Evolutionary conservation across 1,284 basidiomycete genomes (phyloP).

Genomic region (Ustilago shanxiensis): DNA sequence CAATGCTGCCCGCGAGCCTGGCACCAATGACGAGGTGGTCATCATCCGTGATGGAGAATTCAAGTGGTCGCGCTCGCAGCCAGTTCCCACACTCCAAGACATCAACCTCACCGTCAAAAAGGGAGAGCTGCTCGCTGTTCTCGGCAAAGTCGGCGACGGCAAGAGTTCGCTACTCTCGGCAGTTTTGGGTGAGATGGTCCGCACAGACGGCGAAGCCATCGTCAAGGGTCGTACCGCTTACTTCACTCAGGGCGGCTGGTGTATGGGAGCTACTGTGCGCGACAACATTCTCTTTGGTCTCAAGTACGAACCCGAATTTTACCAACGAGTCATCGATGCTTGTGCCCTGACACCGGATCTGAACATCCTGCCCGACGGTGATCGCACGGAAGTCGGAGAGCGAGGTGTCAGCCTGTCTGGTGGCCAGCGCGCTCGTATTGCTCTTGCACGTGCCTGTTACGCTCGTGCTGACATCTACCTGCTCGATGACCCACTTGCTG

Average conservation of each 20-base stretch:
- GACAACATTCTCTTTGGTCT: conserved; percentile 73
- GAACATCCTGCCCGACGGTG: conserved; percentile 80
- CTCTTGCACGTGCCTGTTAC: conserved; percentile 81
- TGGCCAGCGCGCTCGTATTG: conserved; percentile 78
- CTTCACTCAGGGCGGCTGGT: conserved; percentile 90
- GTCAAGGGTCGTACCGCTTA: conserved; percentile 75
- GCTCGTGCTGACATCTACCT: conserved; percentile 77
- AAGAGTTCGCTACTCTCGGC: conserved; percentile 66
- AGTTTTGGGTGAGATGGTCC: conserved; percentile 65
- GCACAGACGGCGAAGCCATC: conserved; percentile 59
- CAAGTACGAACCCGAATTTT: conserved; percentile 73
- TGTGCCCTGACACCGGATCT: conserved; percentile 74
- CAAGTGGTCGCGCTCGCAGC: conserved; percentile 76
- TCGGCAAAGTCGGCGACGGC: conserved; percentile 68
- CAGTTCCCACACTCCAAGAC: conserved; percentile 54
- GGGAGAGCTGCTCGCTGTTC: conserved; percentile 62
- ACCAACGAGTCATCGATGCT: conserved; percentile 65
- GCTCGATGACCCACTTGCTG: conserved; percentile 82
- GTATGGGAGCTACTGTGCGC: conserved; percentile 83
- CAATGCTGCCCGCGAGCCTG: conserved; percentile 26
- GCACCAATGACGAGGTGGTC: conserved; percentile 35
- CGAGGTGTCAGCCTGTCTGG: conserved; percentile 73
- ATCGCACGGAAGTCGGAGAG: conserved; percentile 78
- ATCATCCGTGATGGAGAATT: conserved; percentile 68
- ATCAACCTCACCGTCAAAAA: conserved; percentile 57